Conservation (phyloP, 441 rosid genomes). For the Hypseocharis bilobata region DNA sequence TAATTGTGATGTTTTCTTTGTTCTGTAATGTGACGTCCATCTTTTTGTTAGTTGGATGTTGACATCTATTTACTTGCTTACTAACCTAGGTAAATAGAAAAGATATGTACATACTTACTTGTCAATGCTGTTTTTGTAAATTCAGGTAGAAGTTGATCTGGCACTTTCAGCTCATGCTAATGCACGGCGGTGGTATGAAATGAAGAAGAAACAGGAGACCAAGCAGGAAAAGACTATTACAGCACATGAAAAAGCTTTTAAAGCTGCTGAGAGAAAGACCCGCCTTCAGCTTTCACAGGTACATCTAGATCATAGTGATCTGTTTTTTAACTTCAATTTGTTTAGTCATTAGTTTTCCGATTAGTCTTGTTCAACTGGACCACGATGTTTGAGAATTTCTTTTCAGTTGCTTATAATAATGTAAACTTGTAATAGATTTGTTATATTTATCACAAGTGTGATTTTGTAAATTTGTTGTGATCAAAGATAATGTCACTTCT, state of each 20-base stretch:
- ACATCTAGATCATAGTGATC: conserved; percentile 13
- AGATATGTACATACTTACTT: neutral
- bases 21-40: neutral
- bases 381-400: neutral
- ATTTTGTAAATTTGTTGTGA: neutral
- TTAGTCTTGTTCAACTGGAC: neutral
- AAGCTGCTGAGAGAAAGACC: conserved; percentile 93
- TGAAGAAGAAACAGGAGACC: conserved; percentile 86
- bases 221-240: conserved; percentile 87
- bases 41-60: conserved; percentile 1
- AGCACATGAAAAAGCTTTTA: conserved; percentile 91
- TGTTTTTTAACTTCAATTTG: conserved; percentile 6
- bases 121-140: conserved; percentile 7
- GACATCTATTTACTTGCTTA: neutral
- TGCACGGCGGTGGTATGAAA: conserved; percentile 86
- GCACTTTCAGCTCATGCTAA: conserved; percentile 92
- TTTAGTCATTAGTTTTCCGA: conserved; percentile 1
- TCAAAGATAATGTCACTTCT: no score
- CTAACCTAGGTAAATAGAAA: neutral
- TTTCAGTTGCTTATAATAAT: neutral
- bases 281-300: conserved; percentile 90
- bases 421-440: neutral
- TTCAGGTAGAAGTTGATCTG: conserved; percentile 88
- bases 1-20: neutral
- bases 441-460: neutral